phyloP scores from a whole-genome alignment of 2,329 filamentous ascomycete species.

The Lasiodiplodia hormozganensis region DNA sequence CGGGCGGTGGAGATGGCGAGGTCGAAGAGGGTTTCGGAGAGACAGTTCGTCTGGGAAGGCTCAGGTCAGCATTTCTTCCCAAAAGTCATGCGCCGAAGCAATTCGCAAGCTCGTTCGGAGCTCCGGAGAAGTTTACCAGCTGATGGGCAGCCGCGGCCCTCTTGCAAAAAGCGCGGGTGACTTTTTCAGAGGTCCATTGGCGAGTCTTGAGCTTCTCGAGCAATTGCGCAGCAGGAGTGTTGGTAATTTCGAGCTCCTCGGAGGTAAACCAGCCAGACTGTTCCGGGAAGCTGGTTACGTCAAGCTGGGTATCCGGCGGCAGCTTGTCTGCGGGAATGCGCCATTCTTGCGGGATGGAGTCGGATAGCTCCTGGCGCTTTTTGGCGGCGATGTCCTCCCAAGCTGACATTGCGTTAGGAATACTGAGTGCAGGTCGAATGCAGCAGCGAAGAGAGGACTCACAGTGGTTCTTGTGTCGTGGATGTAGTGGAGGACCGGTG shows the following conservation, averaged over 20 bases:
- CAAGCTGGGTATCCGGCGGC: slow-evolving; percentile 60
- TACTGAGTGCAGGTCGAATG: background rate
- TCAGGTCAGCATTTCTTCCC: background rate
- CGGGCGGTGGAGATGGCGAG: slow-evolving; percentile 60
- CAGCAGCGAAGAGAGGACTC: background rate
- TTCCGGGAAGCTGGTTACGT: slow-evolving; percentile 64
- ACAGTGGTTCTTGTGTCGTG: slow-evolving; percentile 1
- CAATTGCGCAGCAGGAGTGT: slow-evolving; percentile 49
- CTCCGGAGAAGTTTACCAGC: slow-evolving; percentile 46
- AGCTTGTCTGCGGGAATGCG: slow-evolving; percentile 49
- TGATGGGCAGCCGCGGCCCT: slow-evolving; percentile 62
- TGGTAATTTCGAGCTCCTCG: slow-evolving; percentile 60
- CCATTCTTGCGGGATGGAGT: slow-evolving; percentile 30
- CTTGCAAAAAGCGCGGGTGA: slow-evolving; percentile 63
- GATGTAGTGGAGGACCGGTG: background rate
- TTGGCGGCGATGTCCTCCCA: slow-evolving; percentile 42
- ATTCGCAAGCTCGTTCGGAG: background rate
- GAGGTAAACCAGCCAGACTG: slow-evolving; percentile 66
- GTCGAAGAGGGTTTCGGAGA: slow-evolving; percentile 64
- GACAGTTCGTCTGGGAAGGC: slow-evolving; percentile 61
- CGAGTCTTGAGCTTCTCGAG: slow-evolving; percentile 49
- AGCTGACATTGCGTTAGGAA: slow-evolving; percentile 30
- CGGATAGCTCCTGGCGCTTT: slow-evolving; percentile 39
- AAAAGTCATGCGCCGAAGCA: background rate
- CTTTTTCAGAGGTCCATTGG: slow-evolving; percentile 59